Percentiles rank a stretch among this genome's conserved stretches.
Evolutionary conservation across 2,329 filamentous ascomycete genomes (phyloP).

Genomic region (Lecanoromycetidae sp.): DNA sequence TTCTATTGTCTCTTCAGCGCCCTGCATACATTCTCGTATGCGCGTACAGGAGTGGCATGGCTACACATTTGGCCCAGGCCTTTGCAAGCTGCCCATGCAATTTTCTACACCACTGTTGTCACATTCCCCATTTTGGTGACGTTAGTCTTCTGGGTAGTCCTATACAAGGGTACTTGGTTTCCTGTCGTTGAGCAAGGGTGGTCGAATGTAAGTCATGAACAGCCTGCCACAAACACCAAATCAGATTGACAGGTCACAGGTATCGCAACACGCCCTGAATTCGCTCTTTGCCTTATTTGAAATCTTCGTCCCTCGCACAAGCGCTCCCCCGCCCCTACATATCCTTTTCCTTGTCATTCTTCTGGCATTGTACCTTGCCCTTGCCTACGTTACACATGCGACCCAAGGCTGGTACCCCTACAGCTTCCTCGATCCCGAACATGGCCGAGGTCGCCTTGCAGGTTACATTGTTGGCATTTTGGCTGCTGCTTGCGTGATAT

Average conservation of each 20-base stretch:
- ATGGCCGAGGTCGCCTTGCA: slow-evolving; percentile 43
- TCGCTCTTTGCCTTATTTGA: slow-evolving; percentile 63
- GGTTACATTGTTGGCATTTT: slow-evolving; percentile 53
- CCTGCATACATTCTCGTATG: slow-evolving; percentile 58
- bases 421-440: slow-evolving; percentile 57
- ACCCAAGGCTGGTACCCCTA: slow-evolving; percentile 67
- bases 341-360: slow-evolving; percentile 57
- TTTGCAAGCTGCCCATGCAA: slow-evolving; percentile 52
- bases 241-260: slow-evolving; percentile 24
- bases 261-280: slow-evolving; percentile 67
- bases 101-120: slow-evolving; percentile 52
- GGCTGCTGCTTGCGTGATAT: slow-evolving; percentile 44
- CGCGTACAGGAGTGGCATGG: slow-evolving; percentile 37
- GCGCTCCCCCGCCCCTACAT: slow-evolving; percentile 51
- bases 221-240: neutral
- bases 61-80: slow-evolving; percentile 48
- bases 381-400: slow-evolving; percentile 62
- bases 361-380: slow-evolving; percentile 56
- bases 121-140: slow-evolving; percentile 58
- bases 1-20: slow-evolving; percentile 64
- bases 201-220: slow-evolving; percentile 30
- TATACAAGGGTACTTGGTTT: slow-evolving; percentile 46
- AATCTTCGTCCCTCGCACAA: slow-evolving; percentile 55
- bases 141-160: slow-evolving; percentile 55
- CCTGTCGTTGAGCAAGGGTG: slow-evolving; percentile 42